Conservation (phyloP, 2,329 filamentous ascomycete genomes). For the Fusarium pseudoanthophilum region DNA sequence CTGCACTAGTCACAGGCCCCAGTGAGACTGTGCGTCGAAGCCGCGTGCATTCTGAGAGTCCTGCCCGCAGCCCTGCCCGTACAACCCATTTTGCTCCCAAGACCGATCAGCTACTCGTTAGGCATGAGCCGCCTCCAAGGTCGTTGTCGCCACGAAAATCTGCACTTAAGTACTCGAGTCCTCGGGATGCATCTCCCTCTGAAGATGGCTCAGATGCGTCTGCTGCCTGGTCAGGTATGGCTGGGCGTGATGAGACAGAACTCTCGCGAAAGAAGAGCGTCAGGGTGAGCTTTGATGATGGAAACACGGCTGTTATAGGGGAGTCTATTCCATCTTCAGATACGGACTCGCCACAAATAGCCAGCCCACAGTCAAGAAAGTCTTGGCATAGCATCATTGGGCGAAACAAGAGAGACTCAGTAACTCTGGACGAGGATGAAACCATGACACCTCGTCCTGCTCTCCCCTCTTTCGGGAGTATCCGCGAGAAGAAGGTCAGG, state of each 20-base stretch:
- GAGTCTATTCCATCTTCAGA: conserved; percentile 55
- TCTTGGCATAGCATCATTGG: conserved; percentile 64
- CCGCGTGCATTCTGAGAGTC: conserved; percentile 66
- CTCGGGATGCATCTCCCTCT: conserved; percentile 63
- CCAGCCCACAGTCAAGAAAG: conserved; percentile 54
- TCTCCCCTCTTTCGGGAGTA: conserved; percentile 79
- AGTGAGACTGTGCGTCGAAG: conserved; percentile 37
- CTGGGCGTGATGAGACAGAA: conserved; percentile 51
- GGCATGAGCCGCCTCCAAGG: conserved; percentile 75
- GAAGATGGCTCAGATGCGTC: conserved; percentile 60
- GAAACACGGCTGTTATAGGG: conserved; percentile 64
- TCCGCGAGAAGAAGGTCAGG: conserved; percentile 70
- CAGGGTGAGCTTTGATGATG: conserved; percentile 83
- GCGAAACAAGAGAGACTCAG: conserved; percentile 58
- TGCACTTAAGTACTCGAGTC: conserved; percentile 72
- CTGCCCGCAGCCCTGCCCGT: conserved; percentile 73
- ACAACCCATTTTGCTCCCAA: conserved; percentile 73
- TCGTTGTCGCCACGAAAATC: conserved; percentile 83
- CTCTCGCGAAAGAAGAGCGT: conserved; percentile 69
- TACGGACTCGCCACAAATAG: conserved; percentile 52
- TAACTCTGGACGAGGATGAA: conserved; percentile 68
- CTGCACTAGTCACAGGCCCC: conserved; percentile 14
- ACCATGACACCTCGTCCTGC: conserved; percentile 80
- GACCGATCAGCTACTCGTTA: conserved; percentile 65
- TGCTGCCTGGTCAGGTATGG: conserved; percentile 41